Conservation (phyloP, 1,139 yeast genomes). For the Petasospora fabianii region DNA sequence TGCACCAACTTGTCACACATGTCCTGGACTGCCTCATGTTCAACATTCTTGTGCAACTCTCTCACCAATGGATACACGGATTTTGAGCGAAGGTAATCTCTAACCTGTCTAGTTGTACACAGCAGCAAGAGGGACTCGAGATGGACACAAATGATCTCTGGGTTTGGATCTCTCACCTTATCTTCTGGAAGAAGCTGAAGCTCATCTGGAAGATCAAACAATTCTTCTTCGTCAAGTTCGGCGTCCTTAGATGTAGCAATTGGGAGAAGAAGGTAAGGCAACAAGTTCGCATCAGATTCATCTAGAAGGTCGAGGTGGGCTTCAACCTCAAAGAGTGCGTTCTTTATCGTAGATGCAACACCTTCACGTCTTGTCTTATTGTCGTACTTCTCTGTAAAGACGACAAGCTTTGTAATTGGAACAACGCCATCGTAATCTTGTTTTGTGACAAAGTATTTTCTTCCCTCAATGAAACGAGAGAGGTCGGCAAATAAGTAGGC, state of each 20-base stretch:
- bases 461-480: constrained; percentile 69
- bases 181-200: constrained; percentile 76
- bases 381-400: constrained; percentile 78
- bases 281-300: constrained; percentile 56
- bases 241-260: constrained; percentile 74
- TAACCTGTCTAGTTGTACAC: constrained; percentile 66
- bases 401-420: constrained; percentile 76
- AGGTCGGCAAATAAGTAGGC: constrained; percentile 89
- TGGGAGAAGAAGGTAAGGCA: constrained; percentile 81
- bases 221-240: constrained; percentile 74
- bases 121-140: constrained; percentile 73
- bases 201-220: constrained; percentile 85
- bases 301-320: constrained; percentile 62
- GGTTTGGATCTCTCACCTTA: constrained; percentile 70
- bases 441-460: constrained; percentile 68
- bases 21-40: constrained; percentile 63
- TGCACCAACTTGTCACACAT: constrained; percentile 75
- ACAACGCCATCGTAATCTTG: constrained; percentile 75
- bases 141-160: constrained; percentile 63
- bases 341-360: constrained; percentile 88
- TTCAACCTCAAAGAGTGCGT: constrained; percentile 77
- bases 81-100: constrained; percentile 74
- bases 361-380: constrained; percentile 84
- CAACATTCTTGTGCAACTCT: constrained; percentile 71
- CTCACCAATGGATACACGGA: constrained; percentile 81